phyloP scores from a whole-genome alignment of 805 yeast genomes.

The Maudiozyma serrabonitensis region DNA sequence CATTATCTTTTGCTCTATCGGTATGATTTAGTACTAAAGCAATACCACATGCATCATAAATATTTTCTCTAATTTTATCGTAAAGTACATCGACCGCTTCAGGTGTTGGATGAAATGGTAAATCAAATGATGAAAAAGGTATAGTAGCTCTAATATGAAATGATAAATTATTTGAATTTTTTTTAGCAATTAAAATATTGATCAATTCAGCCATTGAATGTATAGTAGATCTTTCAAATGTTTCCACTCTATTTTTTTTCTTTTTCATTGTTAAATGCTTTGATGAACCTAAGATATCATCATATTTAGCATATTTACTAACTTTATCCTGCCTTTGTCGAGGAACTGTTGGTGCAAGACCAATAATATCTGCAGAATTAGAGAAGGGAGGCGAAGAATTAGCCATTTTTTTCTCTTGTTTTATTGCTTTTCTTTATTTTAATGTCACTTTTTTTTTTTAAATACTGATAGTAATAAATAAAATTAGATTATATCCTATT shows the following conservation, averaged over 20 bases:
- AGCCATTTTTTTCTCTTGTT: neutral
- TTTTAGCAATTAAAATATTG: neutral
- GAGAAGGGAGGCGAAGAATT: neutral
- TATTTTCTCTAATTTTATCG: neutral
- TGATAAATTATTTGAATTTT: neutral
- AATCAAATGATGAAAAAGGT: neutral
- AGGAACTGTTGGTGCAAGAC: neutral
- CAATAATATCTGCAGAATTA: neutral
- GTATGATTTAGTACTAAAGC: constrained; percentile 1
- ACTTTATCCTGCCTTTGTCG: neutral
- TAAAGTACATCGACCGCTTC: neutral
- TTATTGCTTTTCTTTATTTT: no score
- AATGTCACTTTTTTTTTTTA: no score
- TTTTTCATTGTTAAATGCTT: neutral
- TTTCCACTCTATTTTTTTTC: neutral
- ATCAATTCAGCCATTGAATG: neutral
- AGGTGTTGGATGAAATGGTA: neutral
- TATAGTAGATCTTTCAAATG: neutral
- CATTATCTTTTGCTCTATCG: constrained; percentile 1
- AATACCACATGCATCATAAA: neutral
- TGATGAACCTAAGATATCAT: neutral
- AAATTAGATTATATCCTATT: no score
- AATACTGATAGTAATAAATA: no score
- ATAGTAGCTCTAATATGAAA: neutral
- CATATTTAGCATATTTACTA: neutral